Evolutionary conservation across 2,329 filamentous ascomycete species (phyloP).

Genomic region (Cyclaneusma minus): DNA sequence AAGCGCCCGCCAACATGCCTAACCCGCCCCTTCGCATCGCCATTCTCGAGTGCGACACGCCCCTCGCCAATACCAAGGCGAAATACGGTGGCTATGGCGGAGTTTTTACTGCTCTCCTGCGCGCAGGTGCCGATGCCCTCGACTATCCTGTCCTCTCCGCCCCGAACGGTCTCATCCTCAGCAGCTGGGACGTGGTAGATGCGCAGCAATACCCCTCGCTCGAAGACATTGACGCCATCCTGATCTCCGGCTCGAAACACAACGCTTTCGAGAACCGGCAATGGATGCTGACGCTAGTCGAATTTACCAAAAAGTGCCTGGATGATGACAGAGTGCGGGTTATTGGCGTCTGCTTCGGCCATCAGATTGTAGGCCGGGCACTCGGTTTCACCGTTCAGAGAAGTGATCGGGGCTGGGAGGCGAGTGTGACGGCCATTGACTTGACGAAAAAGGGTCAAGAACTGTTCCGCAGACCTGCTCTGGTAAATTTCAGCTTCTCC

Average conservation of each 20-base stretch:
- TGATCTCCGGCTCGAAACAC: conserved; percentile 64
- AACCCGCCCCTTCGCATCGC: conserved; percentile 35
- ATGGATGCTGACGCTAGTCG: conserved; percentile 64
- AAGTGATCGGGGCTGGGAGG: conserved; percentile 62
- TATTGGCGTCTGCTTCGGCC: conserved; percentile 77
- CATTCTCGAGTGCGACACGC: conserved; percentile 76
- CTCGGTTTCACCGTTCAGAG: conserved; percentile 51
- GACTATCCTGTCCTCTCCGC: conserved; percentile 23
- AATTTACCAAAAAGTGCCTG: conserved; percentile 45
- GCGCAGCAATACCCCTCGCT: conserved; percentile 56
- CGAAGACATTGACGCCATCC: conserved; percentile 62
- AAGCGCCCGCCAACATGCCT: conserved; percentile 11
- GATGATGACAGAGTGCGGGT: conserved; percentile 47
- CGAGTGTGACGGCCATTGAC: conserved; percentile 55
- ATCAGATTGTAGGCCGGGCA: conserved; percentile 69
- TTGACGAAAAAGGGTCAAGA: conserved; percentile 56
- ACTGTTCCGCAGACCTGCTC: conserved; percentile 50
- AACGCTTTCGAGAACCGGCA: conserved; percentile 58
- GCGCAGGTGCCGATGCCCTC: conserved; percentile 32
- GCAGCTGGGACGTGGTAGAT: conserved; percentile 55
- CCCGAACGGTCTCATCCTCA: conserved; percentile 35
- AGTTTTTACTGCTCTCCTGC: conserved; percentile 48
- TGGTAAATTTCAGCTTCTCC: conserved; percentile 22
- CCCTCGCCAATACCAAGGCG: conserved; percentile 44
- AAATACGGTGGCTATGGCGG: conserved; percentile 60